Evolutionary conservation across 805 yeast species (phyloP).

Genomic region (Saturnispora dispora): DNA sequence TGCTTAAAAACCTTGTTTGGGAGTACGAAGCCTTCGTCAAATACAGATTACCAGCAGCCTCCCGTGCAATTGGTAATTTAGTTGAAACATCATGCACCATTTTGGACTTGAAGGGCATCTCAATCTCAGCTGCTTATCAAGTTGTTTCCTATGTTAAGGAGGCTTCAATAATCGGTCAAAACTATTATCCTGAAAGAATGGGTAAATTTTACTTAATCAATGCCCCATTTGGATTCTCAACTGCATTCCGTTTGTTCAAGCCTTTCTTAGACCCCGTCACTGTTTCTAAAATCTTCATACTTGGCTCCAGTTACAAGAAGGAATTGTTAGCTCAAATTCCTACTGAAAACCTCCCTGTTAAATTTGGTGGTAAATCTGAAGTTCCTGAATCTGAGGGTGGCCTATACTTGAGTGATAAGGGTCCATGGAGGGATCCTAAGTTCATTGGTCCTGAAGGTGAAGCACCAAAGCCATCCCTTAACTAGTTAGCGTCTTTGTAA

Average conservation of each 20-base stretch:
- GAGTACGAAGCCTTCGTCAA: conserved; percentile 88
- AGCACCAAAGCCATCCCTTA: conserved; percentile 52
- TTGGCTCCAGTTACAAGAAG: conserved; percentile 68
- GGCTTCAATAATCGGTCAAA: conserved; percentile 91
- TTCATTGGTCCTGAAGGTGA: conserved; percentile 93
- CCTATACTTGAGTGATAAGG: conserved; percentile 77
- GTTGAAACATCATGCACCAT: conserved; percentile 96
- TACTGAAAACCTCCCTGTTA: conserved; percentile 79
- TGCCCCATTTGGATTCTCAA: conserved; percentile 95
- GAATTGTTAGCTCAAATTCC: conserved; percentile 91
- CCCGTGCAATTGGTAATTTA: conserved; percentile 66
- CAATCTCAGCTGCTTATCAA: conserved; percentile 72
- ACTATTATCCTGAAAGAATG: conserved; percentile 98
- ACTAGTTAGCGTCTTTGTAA: neutral
- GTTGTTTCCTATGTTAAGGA: conserved; percentile 85
- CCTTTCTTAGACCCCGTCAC: conserved; percentile 97
- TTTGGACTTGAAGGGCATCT: conserved; percentile 89
- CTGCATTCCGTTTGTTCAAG: conserved; percentile 85
- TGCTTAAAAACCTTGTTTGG: conserved; percentile 94
- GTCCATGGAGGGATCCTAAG: conserved; percentile 93
- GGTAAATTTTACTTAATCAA: conserved; percentile 93
- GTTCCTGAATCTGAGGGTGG: conserved; percentile 67
- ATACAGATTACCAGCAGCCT: conserved; percentile 87
- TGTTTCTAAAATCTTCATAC: conserved; percentile 84
- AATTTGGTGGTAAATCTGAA: conserved; percentile 79